Evolutionary conservation across 148 eudicot species (phyloP), one percentile per base, ranked within the genome.

Genomic region (Chenopodium formosanum): DNA sequence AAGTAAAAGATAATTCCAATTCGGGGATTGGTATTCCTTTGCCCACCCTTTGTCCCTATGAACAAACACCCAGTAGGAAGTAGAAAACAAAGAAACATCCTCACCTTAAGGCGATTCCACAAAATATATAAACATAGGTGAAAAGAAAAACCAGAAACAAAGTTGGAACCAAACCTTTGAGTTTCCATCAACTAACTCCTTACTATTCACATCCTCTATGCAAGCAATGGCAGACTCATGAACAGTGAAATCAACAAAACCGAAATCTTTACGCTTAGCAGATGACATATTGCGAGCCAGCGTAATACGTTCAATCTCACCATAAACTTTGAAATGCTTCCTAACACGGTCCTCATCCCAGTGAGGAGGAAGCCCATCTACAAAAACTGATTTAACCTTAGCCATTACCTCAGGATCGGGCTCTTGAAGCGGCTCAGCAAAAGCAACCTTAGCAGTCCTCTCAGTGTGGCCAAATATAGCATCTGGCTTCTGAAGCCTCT

Each of bases 361-460:
- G 66, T 88, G 87, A 63, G 92, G 90, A 72, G 97, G 94, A 52
- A 94, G 88, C 13, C 98, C 98, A 83, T 94, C 98, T 69, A 94
- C 75, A 87, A 92, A 94, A 74, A 94, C 94, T 7, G 98, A 91
- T 85, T 94, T 94, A 34, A 94, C 98, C 78, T 92, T 93, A 66
- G 93, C 89, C 98, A 94, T 91, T n/a, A 94, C 91, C 66, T 91
- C 92, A 34, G 97, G 94, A 82, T 91, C 94, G 29, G 98, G 97
- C 86, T 92, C 97, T 29, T 91, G 92, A 72, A 94, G 85, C 68
- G 98, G 97, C 86, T 94, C 98, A 63, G 94, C 94, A 88, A 94
- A 92, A 82, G 98, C 97, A 73, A 94, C 93, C 82, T 92, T 94
- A 66, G 88, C 98, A 62, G 94, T 89, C 83, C 97, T 90, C 82